Evolutionary conservation across 495 filamentous ascomycete genomes (phyloP).

Genomic region (Achaetomiella virescens): DNA sequence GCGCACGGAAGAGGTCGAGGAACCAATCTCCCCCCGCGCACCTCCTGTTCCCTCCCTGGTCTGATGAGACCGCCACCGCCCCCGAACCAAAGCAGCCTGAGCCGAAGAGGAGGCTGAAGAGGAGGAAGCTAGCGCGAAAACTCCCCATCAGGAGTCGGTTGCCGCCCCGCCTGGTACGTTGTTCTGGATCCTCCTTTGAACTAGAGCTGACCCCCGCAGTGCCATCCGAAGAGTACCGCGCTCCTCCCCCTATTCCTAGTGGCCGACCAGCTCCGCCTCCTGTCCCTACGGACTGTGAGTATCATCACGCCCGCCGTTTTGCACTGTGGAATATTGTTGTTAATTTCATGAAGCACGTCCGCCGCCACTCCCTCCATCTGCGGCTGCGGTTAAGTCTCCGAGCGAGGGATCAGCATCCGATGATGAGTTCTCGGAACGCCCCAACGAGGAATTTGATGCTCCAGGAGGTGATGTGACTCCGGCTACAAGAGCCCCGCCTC

Average conservation of each 20-base stretch:
- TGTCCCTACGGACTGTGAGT: conserved; percentile 63
- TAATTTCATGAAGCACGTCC: conserved; percentile 52
- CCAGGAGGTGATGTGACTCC: conserved; percentile 35
- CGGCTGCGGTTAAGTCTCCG: conserved; percentile 50
- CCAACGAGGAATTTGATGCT: conserved; percentile 34
- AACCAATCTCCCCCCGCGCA: conserved; percentile 42
- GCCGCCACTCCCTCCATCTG: conserved; percentile 44
- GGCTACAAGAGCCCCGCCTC: conserved; percentile 35
- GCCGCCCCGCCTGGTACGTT: conserved; percentile 43
- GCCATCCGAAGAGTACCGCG: conserved; percentile 30
- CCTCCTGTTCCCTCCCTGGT: conserved; percentile 73
- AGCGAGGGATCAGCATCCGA: conserved; percentile 85
- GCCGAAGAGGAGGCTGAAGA: conserved; percentile 39
- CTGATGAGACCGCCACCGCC: conserved; percentile 46
- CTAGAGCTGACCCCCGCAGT: conserved; percentile 33
- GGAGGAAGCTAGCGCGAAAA: conserved; percentile 28
- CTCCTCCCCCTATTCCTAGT: conserved; percentile 54
- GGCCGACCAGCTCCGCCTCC: conserved; percentile 64
- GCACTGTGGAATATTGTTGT: conserved; percentile 16
- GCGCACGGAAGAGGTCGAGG: conserved; percentile 43
- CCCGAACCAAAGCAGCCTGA: conserved; percentile 25
- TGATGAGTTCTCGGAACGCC: conserved; percentile 78
- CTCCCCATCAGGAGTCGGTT: conserved; percentile 30
- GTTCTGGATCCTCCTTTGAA: conserved; percentile 17
- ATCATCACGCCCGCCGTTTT: conserved; percentile 7